phyloP scores from a whole-genome alignment of 148 eudicot genomes.

The Silene latifolia region DNA sequence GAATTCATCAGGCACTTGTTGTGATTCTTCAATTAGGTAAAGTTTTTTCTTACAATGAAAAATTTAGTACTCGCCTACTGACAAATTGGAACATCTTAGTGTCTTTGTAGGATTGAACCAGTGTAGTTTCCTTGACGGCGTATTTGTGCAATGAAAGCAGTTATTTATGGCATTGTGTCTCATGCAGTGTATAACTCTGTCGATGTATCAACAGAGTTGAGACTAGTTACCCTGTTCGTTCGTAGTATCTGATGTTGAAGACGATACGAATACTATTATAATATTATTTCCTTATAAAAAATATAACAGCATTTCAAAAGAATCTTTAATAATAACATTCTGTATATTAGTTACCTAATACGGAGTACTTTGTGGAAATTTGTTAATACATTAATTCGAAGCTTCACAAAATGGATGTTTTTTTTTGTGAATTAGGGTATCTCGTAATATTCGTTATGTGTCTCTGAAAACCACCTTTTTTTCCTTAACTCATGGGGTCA shows the following conservation, averaged over 20 bases:
- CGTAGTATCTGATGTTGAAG: too few species aligned
- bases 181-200: not conserved
- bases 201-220: too few species aligned
- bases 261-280: too few species aligned
- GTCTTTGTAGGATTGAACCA: not conserved
- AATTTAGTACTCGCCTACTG: too few species aligned
- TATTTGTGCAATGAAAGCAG: not conserved
- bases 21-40: conserved; percentile 61
- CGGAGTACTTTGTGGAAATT: not conserved
- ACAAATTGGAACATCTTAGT: not conserved
- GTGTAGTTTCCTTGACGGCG: not conserved
- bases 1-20: conserved; percentile 47
- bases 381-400: not conserved
- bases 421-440: not conserved
- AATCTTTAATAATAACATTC: not conserved
- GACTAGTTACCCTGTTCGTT: too few species aligned
- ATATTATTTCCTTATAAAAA: too few species aligned
- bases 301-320: too few species aligned
- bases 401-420: not conserved
- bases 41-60: not conserved
- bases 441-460: not conserved
- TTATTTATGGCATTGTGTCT: not conserved
- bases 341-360: not conserved
- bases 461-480: not conserved
- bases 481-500: too few species aligned